A percentile compares a stretch with the other conserved stretches of the same genome.
Evolutionary conservation across 495 filamentous ascomycete species (phyloP).

Genomic region (Hypoxylon perforatum): DNA sequence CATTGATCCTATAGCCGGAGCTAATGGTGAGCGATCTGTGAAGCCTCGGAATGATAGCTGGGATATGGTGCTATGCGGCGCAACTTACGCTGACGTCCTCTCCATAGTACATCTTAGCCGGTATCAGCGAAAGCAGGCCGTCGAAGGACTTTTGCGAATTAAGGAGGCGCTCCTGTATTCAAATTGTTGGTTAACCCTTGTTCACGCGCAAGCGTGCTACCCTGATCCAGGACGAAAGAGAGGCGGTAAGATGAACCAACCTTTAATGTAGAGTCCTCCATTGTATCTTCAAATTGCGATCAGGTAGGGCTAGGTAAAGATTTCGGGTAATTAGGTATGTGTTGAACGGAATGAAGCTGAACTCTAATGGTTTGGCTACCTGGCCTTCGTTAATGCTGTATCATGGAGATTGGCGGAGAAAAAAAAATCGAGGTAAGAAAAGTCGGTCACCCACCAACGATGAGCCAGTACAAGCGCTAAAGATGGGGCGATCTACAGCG

Average conservation of each 20-base stretch:
- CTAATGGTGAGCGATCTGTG: conserved; percentile 28
- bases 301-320: not conserved
- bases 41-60: not conserved
- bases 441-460: conserved; percentile 24
- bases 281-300: conserved; percentile 14
- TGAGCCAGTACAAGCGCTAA: conserved; percentile 6
- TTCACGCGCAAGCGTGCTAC: conserved; percentile 17
- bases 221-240: conserved; percentile 12
- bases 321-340: not conserved
- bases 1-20: conserved; percentile 76
- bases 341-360: not conserved
- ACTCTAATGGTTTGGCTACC: not conserved
- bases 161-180: conserved; percentile 79
- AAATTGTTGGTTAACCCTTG: conserved; percentile 36
- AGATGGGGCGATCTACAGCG: conserved; percentile 8
- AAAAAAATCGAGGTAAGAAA: conserved; percentile 18
- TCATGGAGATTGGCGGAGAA: conserved; percentile 18
- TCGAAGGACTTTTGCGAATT: conserved; percentile 89
- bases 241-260: conserved; percentile 39
- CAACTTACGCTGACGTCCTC: conserved; percentile 85
- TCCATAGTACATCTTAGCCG: conserved; percentile 91
- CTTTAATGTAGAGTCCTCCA: conserved; percentile 52
- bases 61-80: conserved; percentile 1
- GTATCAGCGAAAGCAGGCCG: conserved; percentile 90
- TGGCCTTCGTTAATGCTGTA: conserved; percentile 3